Evolutionary conservation across 2,329 filamentous ascomycete species (phyloP).

Genomic region (Colletotrichum endophyticum): DNA sequence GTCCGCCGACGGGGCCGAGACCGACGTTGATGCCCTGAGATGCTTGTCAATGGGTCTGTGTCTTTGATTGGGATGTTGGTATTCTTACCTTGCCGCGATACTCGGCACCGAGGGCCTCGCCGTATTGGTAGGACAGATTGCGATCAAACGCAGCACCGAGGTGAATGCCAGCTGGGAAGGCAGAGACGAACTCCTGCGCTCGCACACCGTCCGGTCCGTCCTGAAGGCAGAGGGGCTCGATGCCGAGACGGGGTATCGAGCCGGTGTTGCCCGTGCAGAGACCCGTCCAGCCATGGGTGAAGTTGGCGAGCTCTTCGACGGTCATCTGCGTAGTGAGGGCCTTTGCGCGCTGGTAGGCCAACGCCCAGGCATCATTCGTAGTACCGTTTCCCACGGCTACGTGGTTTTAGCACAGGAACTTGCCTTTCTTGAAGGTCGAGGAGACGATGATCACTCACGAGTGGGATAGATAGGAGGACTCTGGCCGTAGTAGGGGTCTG

Average conservation of each 20-base stretch:
- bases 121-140: conserved; percentile 73
- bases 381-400: background rate
- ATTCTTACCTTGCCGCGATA: conserved; percentile 51
- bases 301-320: conserved; percentile 65
- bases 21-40: background rate
- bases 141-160: conserved; percentile 82
- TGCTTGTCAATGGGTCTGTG: background rate
- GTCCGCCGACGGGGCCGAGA: conserved; percentile 68
- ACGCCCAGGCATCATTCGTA: conserved; percentile 50
- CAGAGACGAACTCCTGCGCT: conserved; percentile 52
- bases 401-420: background rate
- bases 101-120: conserved; percentile 68
- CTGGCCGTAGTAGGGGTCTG: conserved; percentile 3
- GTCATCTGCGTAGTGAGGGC: conserved; percentile 66
- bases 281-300: conserved; percentile 5
- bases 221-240: conserved; percentile 71
- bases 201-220: conserved; percentile 76
- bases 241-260: conserved; percentile 47
- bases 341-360: conserved; percentile 63
- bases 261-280: conserved; percentile 50
- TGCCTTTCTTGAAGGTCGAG: background rate
- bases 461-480: conserved; percentile 30
- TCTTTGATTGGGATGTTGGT: conserved; percentile 38
- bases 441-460: background rate
- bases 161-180: conserved; percentile 79